These are phyloP conservation scores for Aspergillus steynii DNA, from an alignment of 495 filamentous ascomycete genomes.

Conservation along the genomic window DNA sequence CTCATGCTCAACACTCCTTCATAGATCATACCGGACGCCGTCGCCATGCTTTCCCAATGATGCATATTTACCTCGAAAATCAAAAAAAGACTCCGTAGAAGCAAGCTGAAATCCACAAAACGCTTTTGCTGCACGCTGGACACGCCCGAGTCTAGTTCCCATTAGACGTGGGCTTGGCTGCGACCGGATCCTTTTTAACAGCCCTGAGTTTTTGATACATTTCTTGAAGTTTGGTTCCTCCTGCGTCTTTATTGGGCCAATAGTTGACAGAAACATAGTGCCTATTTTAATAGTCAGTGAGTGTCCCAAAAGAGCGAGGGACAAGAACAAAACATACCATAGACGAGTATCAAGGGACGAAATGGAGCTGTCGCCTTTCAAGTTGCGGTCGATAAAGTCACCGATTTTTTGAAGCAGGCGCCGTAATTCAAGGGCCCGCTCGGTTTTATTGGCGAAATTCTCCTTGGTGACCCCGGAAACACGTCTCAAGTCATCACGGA, in stretches of 20 bases:
- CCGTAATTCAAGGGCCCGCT: constrained; percentile 51
- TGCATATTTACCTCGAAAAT: constrained; percentile 27
- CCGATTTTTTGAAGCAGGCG: constrained; percentile 51
- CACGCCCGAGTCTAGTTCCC: constrained; percentile 21
- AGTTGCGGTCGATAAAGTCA: constrained; percentile 43
- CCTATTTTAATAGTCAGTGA: constrained; percentile 31
- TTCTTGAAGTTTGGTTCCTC: constrained; percentile 43
- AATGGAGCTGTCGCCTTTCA: constrained; percentile 35
- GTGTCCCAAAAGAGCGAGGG: not conserved
- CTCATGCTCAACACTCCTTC: constrained; percentile 21
- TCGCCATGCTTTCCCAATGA: constrained; percentile 37
- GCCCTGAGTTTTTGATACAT: constrained; percentile 51
- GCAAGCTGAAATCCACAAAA: constrained; percentile 10
- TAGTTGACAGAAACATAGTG: constrained; percentile 47
- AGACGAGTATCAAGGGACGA: constrained; percentile 44
- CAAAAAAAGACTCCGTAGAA: constrained; percentile 20
- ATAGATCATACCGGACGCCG: constrained; percentile 29
- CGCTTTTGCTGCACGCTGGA: constrained; percentile 14
- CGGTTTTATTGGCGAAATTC: constrained; percentile 58
- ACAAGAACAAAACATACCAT: constrained; percentile 39
- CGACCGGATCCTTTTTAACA: constrained; percentile 28
- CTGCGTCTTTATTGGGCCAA: constrained; percentile 53
- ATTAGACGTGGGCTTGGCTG: constrained; percentile 27
- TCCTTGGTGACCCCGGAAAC: constrained; percentile 64
- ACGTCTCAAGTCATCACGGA: constrained; percentile 56